phyloP scores from a whole-genome alignment of 2,329 filamentous ascomycete genomes.

The Fusarium veterinarium region DNA sequence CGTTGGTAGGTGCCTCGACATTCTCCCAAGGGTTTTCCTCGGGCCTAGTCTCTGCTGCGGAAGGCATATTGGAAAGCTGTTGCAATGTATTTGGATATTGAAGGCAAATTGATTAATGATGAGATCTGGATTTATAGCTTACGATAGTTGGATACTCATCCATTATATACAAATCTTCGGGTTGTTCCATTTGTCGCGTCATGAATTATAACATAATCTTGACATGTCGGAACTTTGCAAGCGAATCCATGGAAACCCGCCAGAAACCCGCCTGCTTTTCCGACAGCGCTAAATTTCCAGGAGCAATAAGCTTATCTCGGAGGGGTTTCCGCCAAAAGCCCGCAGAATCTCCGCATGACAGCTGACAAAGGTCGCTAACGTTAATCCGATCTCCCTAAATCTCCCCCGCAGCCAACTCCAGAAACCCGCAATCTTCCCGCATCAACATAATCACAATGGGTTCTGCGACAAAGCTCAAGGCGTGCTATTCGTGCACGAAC shows the following conservation, averaged over 20 bases:
- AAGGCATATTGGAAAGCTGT: not conserved
- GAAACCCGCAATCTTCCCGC: not conserved
- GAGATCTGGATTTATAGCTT: accelerated
- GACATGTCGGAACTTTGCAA: not conserved
- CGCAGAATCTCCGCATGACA: not conserved
- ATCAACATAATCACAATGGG: not conserved
- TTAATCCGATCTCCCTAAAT: not conserved
- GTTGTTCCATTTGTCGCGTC: accelerated
- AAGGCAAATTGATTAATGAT: accelerated
- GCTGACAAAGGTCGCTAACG: slow-evolving; percentile 10
- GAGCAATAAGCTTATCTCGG: not conserved
- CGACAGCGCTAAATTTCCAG: not conserved
- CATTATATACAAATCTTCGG: not conserved
- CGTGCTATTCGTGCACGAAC: not conserved
- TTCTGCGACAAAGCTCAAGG: not conserved
- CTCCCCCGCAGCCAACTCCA: not conserved
- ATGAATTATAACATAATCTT: no score
- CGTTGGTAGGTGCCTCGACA: not conserved
- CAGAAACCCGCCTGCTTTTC: not conserved
- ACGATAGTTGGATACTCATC: accelerated
- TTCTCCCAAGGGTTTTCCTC: slow-evolving; percentile 7
- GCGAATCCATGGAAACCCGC: not conserved
- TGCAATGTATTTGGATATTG: not conserved
- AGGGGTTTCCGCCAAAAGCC: not conserved
- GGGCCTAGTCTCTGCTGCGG: not conserved